phyloP scores from a whole-genome alignment of 345 rosid species.

The Garcia nutans region DNA sequence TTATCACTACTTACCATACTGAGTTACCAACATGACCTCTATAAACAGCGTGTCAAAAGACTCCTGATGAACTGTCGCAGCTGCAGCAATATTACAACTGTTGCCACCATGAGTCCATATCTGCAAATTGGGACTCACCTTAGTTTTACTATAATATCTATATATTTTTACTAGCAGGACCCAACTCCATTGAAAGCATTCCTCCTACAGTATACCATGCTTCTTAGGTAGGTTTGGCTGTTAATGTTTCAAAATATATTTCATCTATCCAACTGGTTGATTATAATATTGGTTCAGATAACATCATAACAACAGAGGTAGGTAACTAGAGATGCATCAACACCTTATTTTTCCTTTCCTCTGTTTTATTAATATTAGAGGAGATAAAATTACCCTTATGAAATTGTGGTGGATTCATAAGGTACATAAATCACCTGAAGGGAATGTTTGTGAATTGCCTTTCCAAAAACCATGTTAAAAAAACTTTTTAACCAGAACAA shows the following conservation, averaged over 20 bases:
- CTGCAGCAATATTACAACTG: not conserved
- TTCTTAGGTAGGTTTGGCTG: not conserved
- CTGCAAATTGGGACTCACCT: too few species aligned
- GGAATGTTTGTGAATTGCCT: not conserved
- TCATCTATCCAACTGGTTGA: not conserved
- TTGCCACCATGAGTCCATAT: not conserved
- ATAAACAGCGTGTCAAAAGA: not conserved
- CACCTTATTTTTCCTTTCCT: not conserved
- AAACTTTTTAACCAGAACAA: not conserved
- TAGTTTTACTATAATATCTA: too few species aligned
- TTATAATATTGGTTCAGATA: not conserved
- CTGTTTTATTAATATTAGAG: not conserved
- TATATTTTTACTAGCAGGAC: too few species aligned
- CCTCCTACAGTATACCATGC: not conserved
- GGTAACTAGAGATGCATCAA: not conserved
- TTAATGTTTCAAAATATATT: not conserved
- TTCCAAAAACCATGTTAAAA: not conserved
- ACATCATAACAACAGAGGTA: not conserved
- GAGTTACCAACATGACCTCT: not conserved
- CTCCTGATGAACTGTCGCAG: not conserved
- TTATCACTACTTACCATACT: too few species aligned
- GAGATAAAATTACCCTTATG: not conserved
- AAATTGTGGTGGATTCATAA: not conserved
- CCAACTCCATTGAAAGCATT: conserved; percentile 4
- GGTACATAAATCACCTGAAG: not conserved